Percentiles rank a stretch among this genome's conserved stretches.
These are phyloP conservation scores for Lasiosphaeris hirsuta DNA, from an alignment of 495 filamentous ascomycete species.

Conservation along the genomic window DNA sequence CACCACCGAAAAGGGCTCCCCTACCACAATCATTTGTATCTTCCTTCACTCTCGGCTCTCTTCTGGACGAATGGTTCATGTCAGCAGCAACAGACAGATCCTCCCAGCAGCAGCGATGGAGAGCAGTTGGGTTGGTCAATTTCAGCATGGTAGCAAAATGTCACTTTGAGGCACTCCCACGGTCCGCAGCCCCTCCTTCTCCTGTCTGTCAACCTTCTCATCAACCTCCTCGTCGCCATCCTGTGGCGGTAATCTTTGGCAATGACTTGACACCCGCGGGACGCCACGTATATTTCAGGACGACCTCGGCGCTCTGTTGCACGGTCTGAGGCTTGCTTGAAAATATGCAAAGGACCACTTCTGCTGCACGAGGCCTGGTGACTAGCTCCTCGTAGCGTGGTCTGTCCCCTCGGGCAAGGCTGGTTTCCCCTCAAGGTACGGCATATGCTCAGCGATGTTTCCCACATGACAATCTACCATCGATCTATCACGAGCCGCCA, in stretches of 20 bases:
- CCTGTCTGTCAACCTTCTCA: not conserved
- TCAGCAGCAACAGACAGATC: not conserved
- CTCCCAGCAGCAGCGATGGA: not conserved
- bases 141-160: not conserved
- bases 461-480: not conserved
- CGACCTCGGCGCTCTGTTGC: not conserved
- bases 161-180: not conserved
- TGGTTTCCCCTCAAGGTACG: slow-evolving; percentile 2
- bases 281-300: not conserved
- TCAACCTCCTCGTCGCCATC: not conserved
- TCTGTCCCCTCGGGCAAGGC: not conserved
- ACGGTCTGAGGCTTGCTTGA: not conserved
- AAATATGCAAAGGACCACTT: no score
- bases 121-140: not conserved
- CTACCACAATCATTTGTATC: not conserved
- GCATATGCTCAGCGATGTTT: not conserved
- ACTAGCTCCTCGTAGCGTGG: no score
- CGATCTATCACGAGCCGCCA: not conserved
- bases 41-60: not conserved
- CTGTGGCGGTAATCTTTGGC: not conserved
- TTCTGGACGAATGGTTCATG: not conserved
- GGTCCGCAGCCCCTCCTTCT: not conserved
- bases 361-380: no score
- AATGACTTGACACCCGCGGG: not conserved
- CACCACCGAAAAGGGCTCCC: not conserved